These are phyloP conservation scores for Phialophora expanda DNA, from an alignment of 2,329 filamentous ascomycete species.

Conservation along the genomic window DNA sequence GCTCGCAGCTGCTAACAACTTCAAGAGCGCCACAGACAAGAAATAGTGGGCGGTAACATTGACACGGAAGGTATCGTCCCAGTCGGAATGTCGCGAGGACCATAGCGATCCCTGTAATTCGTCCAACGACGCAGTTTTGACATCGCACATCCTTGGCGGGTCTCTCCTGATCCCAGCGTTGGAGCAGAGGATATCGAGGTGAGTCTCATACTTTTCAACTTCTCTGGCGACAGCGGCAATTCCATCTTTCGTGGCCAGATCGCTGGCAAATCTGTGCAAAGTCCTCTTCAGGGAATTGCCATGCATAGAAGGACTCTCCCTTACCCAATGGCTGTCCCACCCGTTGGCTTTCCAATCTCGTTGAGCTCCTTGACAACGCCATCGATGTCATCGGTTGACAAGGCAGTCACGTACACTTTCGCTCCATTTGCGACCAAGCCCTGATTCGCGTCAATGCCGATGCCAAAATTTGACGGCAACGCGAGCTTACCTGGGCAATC, in stretches of 20 bases:
- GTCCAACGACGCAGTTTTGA: conserved; percentile 49
- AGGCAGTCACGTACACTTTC: conserved; percentile 53
- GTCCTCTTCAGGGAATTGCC: conserved; percentile 10
- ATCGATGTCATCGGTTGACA: conserved; percentile 51
- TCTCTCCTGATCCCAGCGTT: conserved; percentile 58
- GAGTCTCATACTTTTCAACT: conserved; percentile 47
- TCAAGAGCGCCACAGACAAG: conserved; percentile 54
- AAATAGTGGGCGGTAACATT: conserved; percentile 60
- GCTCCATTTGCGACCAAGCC: conserved; percentile 55
- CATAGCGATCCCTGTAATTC: conserved; percentile 56
- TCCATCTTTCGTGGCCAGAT: conserved; percentile 51
- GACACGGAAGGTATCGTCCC: conserved; percentile 54
- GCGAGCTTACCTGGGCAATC: conserved; percentile 49
- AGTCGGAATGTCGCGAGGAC: conserved; percentile 52
- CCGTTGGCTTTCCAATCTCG: conserved; percentile 44
- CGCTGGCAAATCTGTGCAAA: conserved; percentile 39
- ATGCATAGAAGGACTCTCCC: conserved; percentile 1
- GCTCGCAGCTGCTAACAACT: conserved; percentile 51
- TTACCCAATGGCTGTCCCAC: conserved; percentile 51
- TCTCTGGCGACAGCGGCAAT: conserved; percentile 46
- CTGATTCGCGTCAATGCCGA: conserved; percentile 30
- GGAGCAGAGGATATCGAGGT: conserved; percentile 56
- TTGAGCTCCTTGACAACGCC: conserved; percentile 50
- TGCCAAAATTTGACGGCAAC: conserved; percentile 6
- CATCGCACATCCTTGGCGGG: conserved; percentile 51